Percentiles rank a stretch among this genome's conserved stretches.
These are phyloP conservation scores for Colletotrichum destructivum DNA, from an alignment of 2,329 filamentous ascomycete species.

Conservation along the genomic window DNA sequence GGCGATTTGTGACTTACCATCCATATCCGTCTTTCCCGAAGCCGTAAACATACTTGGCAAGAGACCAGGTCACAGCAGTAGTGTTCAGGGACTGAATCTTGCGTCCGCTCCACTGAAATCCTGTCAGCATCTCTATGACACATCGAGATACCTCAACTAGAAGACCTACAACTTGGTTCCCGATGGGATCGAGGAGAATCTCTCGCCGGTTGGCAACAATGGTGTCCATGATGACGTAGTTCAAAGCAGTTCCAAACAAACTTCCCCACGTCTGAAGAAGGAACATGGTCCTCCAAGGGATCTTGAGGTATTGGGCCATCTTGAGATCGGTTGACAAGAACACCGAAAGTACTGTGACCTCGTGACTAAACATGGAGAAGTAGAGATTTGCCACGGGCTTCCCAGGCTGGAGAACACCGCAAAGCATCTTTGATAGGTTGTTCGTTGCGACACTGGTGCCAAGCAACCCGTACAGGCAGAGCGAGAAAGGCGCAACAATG, in stretches of 20 bases:
- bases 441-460: slow-evolving; percentile 44
- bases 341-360: slow-evolving; percentile 52
- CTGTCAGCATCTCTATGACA: not conserved
- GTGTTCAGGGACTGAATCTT: slow-evolving; percentile 63
- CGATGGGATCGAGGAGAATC: slow-evolving; percentile 51
- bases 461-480: slow-evolving; percentile 36
- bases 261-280: slow-evolving; percentile 67
- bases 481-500: slow-evolving; percentile 38
- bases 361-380: slow-evolving; percentile 56
- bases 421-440: slow-evolving; percentile 62
- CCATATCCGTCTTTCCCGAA: slow-evolving; percentile 38
- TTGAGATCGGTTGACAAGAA: slow-evolving; percentile 70
- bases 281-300: slow-evolving; percentile 77
- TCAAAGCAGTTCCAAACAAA: slow-evolving; percentile 58
- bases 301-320: slow-evolving; percentile 81
- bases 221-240: slow-evolving; percentile 62
- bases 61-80: slow-evolving; percentile 48
- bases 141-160: accelerated
- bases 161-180: slow-evolving; percentile 38
- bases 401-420: slow-evolving; percentile 61
- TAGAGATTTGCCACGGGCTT: slow-evolving; percentile 60
- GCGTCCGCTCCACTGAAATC: slow-evolving; percentile 60
- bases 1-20: slow-evolving; percentile 6
- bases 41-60: slow-evolving; percentile 45
- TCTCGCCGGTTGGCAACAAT: slow-evolving; percentile 60